Evolutionary conservation across 139 green algal species (phyloP), one percentile per base, ranked within the genome.

Genomic region (Coccomyxa sp.): DNA sequence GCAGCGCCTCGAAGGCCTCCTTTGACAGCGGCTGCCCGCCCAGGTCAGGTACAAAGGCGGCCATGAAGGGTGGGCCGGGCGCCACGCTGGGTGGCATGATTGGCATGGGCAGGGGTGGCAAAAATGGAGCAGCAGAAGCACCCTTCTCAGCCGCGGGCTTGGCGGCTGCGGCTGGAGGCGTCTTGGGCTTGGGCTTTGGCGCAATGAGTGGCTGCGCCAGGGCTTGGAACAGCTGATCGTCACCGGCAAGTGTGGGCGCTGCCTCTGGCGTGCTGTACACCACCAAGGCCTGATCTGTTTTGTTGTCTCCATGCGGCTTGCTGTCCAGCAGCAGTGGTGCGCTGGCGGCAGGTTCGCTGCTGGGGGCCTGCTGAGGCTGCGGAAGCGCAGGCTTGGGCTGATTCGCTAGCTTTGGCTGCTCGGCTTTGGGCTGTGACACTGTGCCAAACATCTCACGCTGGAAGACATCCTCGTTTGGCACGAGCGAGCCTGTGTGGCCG

Each of bases 401-500:
- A 27, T 75, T 7, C 21, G 25, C 21, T 4, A 75, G 66, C 66
- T 30, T 30, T 7, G 38, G 38, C 38, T 77, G 74, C 11, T 66
- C 51, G 38, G 74, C 58, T 75, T 25, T 58, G 28, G 58, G n/a
- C 58, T 58, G 31, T 14, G 76, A 27, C 18, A 30, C 76, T 31
- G 63, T 28, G 63, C 63, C 63, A 25, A 71, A 71, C 60, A 94
- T 87, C 75, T 90, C 91, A 27, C 84, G 79, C 13, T 84, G 83
- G 80, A 93, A 91, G 4, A 79, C 85, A n/a, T 90, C 87, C 66
- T 91, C 89, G 58, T 90, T 91, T 21, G 88, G 88, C 21, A 90
- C 79, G 27, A 94, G 81, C 13, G 87, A 89, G 21, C 86, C 92
- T 16, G 86, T 89, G 30, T 86, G 80, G 63, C 92, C 92, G 51